phyloP scores from a whole-genome alignment of 2,329 filamentous ascomycete genomes.

The Epicoccum nigrum region DNA sequence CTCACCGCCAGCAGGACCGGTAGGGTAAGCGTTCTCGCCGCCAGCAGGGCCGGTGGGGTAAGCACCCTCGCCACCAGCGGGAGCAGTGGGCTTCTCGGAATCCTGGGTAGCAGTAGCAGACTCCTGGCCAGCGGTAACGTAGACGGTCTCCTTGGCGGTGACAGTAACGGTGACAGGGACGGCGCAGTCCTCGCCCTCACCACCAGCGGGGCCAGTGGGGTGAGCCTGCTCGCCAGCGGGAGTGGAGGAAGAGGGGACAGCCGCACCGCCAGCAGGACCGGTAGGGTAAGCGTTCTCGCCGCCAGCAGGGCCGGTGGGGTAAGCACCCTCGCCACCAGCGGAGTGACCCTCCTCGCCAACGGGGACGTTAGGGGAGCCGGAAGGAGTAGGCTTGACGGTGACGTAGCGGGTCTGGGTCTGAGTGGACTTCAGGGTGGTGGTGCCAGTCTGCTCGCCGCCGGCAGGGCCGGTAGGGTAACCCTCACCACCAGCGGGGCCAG shows the following conservation, averaged over 20 bases:
- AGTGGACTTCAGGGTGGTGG: constrained; percentile 41
- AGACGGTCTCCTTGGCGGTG: constrained; percentile 48
- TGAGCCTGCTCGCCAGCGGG: neutral
- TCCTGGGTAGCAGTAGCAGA: constrained; percentile 15
- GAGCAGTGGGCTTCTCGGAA: constrained; percentile 17
- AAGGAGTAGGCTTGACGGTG: constrained; percentile 41
- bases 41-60: constrained; percentile 17
- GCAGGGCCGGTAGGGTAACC: constrained; percentile 19
- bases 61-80: constrained; percentile 15
- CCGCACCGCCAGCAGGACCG: constrained; percentile 16
- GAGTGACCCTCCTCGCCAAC: constrained; percentile 18
- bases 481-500: constrained; percentile 5
- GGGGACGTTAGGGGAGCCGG: constrained; percentile 16
- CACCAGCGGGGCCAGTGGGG: constrained; percentile 15
- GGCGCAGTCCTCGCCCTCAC: constrained; percentile 34
- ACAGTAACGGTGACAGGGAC: constrained; percentile 46
- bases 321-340: constrained; percentile 14
- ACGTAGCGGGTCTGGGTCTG: constrained; percentile 45
- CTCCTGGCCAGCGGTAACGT: constrained; percentile 37
- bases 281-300: constrained; percentile 22
- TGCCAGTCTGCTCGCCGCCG: constrained; percentile 18
- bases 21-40: constrained; percentile 17
- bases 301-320: constrained; percentile 10
- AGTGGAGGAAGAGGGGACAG: neutral
- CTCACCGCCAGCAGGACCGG: neutral